phyloP scores from a whole-genome alignment of 257 asterid genomes.

The Solanum paucissectum region DNA sequence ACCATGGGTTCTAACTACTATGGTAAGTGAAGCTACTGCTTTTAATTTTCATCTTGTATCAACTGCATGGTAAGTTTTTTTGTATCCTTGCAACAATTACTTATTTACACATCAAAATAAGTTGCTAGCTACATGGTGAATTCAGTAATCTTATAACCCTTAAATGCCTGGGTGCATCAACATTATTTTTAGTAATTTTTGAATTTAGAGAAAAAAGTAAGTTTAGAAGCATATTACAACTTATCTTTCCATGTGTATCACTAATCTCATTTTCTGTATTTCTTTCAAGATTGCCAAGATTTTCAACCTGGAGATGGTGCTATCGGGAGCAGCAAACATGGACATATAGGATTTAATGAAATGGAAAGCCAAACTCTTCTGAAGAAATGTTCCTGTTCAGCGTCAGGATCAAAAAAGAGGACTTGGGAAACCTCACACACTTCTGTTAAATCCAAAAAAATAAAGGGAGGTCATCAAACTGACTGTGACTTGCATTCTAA shows the following conservation, averaged over 20 bases:
- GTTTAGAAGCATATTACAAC: neutral
- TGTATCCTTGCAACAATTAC: neutral
- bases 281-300: slow-evolving; percentile 21
- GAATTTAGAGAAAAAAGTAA: neutral
- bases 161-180: neutral
- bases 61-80: neutral
- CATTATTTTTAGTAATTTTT: neutral
- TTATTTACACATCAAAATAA: neutral
- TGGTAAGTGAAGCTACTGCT: slow-evolving; percentile 3
- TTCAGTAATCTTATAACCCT: neutral
- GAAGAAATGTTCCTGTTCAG: slow-evolving; percentile 32
- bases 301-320: slow-evolving; percentile 10
- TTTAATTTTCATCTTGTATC: neutral
- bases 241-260: neutral
- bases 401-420: slow-evolving; percentile 49
- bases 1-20: slow-evolving; percentile 15
- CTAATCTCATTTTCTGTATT: neutral
- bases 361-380: neutral
- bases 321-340: neutral
- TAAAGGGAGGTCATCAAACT: slow-evolving; percentile 53
- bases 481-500: slow-evolving; percentile 30
- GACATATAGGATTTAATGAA: neutral
- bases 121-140: neutral
- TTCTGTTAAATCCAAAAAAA: slow-evolving; percentile 77
- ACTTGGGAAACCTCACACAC: slow-evolving; percentile 71